Percentiles rank a stretch among this genome's conserved stretches.
These are phyloP conservation scores for Pharus latifolius DNA, from an alignment of 176 grass and related monocot species.

Conservation along the genomic window DNA sequence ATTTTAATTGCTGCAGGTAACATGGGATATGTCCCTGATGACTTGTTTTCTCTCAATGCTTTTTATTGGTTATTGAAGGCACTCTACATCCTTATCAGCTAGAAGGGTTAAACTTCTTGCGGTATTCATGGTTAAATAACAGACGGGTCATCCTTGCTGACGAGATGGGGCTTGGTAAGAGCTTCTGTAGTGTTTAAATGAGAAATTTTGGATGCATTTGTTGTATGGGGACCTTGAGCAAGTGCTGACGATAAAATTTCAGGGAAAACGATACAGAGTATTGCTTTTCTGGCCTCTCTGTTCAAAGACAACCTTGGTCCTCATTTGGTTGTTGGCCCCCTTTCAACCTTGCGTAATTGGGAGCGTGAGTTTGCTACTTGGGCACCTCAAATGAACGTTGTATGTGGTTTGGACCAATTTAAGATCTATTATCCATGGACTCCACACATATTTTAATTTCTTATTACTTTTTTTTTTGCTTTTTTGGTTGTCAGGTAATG, in stretches of 20 bases:
- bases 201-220: background rate
- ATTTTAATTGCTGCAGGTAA: constrained; percentile 19
- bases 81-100: constrained; percentile 87
- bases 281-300: constrained; percentile 89
- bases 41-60: constrained; percentile 10
- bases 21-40: background rate
- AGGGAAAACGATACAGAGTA: constrained; percentile 99
- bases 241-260: constrained; percentile 10
- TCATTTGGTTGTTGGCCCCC: constrained; percentile 89
- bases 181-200: background rate
- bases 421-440: constrained; percentile 12
- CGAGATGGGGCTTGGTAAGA: constrained; percentile 99
- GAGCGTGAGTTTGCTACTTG: constrained; percentile 97
- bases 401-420: constrained; percentile 41
- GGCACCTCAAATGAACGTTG: constrained; percentile 97
- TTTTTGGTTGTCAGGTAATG: constrained; percentile 60
- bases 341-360: constrained; percentile 96
- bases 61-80: constrained; percentile 49
- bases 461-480: constrained; percentile 12
- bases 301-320: constrained; percentile 74
- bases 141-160: constrained; percentile 94
- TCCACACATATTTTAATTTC: background rate
- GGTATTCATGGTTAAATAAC: constrained; percentile 74
- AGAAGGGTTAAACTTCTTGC: constrained; percentile 92
- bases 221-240: constrained; percentile 6